Evolutionary conservation across 345 rosid genomes (phyloP), one percentile per base, ranked within the genome.

Genomic region (Erodium maritimum): DNA sequence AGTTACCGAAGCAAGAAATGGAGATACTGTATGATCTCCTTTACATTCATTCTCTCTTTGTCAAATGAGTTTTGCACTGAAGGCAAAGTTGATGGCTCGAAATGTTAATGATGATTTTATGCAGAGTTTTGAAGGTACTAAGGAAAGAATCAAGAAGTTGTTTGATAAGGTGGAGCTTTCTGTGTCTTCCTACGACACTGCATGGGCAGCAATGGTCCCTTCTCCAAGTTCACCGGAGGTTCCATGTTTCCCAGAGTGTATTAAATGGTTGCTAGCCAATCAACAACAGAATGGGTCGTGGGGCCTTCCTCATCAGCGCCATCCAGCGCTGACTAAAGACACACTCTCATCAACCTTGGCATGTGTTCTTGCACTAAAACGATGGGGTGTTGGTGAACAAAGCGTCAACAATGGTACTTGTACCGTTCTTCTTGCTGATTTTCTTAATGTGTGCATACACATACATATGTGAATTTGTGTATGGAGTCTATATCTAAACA

Each of bases 181-280:
- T 20, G 73, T 78, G 52, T 91, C 97, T 24, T 72, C 95, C 0
- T 88, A 86, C 46, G 97, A 91, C 71, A 91, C 91, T 68, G 91
- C 95, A 48, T 88, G 96, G 95, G 84, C 86, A 23, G 91, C 97
- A 34, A 91, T 88, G 97, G 73, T 81, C 50, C 95, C 90, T 54
- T 82, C 86, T 52, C 81, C 75, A 1, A 71, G 58, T 61, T 79
- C 85, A 14, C 65, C 65, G 0, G 42, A 66, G n/a, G n/a, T n/a
- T n/a, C n/a, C n/a, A n/a, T n/a, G n/a, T n/a, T n/a, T n/a, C n/a
- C n/a, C n/a, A n/a, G 3, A 75, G 59, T 82, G 91, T 53, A 18
- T 76, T 58, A 73, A 69, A 21, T 91, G 97, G 97, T 67, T 91
- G 57, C 56, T 78, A 73, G 86, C 83, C 9, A 82, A 88, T 69